Conservation (phyloP, 345 rosid species). For the Gossypium longicalyx region DNA sequence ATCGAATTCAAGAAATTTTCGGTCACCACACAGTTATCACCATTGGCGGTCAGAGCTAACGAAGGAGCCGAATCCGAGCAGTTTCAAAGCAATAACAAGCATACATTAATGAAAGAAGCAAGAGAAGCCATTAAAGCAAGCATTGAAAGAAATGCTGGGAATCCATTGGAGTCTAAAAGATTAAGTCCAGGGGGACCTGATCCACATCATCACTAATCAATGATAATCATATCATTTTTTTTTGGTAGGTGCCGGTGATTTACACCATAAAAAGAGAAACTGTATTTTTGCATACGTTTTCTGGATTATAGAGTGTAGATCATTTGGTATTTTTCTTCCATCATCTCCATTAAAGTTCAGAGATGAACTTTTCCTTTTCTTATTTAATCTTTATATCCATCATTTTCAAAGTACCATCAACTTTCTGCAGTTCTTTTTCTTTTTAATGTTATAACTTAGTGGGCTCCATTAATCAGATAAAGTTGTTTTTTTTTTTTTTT, state of each 20-base stretch:
- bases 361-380: background rate
- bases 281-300: background rate
- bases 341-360: background rate
- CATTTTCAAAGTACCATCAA: background rate
- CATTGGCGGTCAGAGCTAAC: background rate
- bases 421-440: background rate
- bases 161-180: conserved; percentile 32
- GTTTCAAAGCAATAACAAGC: conserved; percentile 10
- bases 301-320: background rate
- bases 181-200: conserved; percentile 73
- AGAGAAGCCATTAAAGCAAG: conserved; percentile 41
- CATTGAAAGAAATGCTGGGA: conserved; percentile 34
- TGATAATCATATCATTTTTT: conserved; percentile 4
- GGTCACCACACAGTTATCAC: background rate
- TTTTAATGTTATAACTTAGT: background rate
- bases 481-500: background rate
- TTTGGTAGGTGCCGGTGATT: background rate
- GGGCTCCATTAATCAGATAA: background rate
- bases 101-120: conserved; percentile 39
- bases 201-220: conserved; percentile 52
- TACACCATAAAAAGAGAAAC: background rate
- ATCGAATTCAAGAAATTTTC: background rate
- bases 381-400: background rate
- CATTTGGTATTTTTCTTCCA: background rate
- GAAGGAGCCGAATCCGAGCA: background rate